Conservation (phyloP, 73 alveolate species). For the Stentor roeselii region DNA sequence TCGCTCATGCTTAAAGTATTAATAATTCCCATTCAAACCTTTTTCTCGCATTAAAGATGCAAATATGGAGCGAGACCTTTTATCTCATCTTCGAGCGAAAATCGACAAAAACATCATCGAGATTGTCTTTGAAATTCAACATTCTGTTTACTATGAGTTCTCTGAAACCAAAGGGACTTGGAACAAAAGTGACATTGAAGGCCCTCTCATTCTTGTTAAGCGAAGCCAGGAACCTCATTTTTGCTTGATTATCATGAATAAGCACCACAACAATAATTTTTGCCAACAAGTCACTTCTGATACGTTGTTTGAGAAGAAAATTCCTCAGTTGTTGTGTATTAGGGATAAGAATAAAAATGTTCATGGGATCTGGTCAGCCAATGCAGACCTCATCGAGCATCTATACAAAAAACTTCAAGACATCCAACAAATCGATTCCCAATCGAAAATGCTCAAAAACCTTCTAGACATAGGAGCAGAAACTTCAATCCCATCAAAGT, state of each 20-base stretch:
- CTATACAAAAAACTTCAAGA: constrained; percentile 5
- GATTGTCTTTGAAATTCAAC: constrained; percentile 10
- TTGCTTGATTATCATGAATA: not conserved
- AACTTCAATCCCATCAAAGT: not conserved
- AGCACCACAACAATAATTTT: not conserved
- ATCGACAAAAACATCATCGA: constrained; percentile 23
- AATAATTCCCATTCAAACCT: not conserved
- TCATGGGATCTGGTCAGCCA: constrained; percentile 21
- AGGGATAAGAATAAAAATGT: not conserved
- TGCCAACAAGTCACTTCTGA: not conserved
- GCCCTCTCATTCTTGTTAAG: constrained; percentile 19
- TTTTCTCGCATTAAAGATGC: too few species aligned
- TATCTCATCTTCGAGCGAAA: not conserved
- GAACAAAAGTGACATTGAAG: constrained; percentile 20
- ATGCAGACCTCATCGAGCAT: constrained; percentile 18
- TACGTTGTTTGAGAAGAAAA: constrained; percentile 6
- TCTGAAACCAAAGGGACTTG: not conserved
- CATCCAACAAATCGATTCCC: constrained; percentile 17
- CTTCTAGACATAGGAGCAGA: constrained; percentile 21
- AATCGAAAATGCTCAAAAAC: constrained; percentile 17
- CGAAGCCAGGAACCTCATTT: constrained; percentile 21
- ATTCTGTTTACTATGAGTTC: not conserved
- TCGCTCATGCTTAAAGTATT: not conserved
- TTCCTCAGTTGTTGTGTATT: constrained; percentile 11
- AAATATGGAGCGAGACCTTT: not conserved